phyloP scores from a whole-genome alignment of 1,139 yeast species.

The Taiozyma sp. region DNA sequence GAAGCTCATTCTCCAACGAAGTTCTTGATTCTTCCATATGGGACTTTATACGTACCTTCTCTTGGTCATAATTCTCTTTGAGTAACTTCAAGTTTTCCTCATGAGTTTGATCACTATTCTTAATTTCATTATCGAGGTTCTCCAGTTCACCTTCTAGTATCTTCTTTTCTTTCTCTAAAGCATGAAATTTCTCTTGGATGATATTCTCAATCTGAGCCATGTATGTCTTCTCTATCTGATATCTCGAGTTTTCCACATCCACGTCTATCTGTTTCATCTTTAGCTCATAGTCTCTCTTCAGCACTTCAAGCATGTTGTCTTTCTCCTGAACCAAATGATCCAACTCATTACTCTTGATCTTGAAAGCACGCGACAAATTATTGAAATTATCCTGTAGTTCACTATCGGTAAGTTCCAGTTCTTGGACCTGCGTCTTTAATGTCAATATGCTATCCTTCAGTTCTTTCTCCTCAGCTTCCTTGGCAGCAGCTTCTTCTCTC shows the following conservation, averaged over 20 bases:
- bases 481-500: conserved; percentile 3
- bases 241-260: conserved; percentile 33
- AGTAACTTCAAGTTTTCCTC: conserved; percentile 19
- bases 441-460: conserved; percentile 27
- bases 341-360: conserved; percentile 37
- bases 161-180: conserved; percentile 27
- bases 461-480: conserved; percentile 22
- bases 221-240: conserved; percentile 35
- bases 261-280: conserved; percentile 33
- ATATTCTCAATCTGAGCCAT: conserved; percentile 32
- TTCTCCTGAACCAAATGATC: conserved; percentile 31
- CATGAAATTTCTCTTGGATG: conserved; percentile 28
- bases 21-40: conserved; percentile 16
- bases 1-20: conserved; percentile 8
- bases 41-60: conserved; percentile 9
- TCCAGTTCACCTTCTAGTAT: conserved; percentile 22
- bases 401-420: conserved; percentile 34
- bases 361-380: conserved; percentile 21
- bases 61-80: conserved; percentile 17
- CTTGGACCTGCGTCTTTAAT: conserved; percentile 35
- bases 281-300: conserved; percentile 34
- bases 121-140: conserved; percentile 20
- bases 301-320: conserved; percentile 30
- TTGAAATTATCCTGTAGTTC: conserved; percentile 19
- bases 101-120: conserved; percentile 23